A percentile compares a stretch with the other conserved stretches of the same genome.
phyloP scores from a whole-genome alignment of 2,329 filamentous ascomycete genomes.

The Sporothrix brunneoviolacea region DNA sequence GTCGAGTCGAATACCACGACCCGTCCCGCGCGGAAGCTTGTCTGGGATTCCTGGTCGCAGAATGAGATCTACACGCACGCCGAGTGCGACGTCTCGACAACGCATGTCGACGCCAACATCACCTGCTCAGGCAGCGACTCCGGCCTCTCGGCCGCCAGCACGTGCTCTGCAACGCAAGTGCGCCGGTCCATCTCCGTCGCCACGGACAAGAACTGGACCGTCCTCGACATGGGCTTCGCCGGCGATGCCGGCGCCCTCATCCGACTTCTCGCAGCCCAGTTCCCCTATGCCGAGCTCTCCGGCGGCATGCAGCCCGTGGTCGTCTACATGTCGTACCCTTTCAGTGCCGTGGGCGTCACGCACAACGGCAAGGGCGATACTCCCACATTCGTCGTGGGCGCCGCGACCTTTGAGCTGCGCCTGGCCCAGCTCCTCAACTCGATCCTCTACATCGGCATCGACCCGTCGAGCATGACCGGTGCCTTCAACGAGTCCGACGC shows the following conservation, averaged over 20 bases:
- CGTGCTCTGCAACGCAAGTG: conserved; percentile 3
- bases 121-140: conserved; percentile 1
- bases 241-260: neutral
- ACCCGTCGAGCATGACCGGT: neutral
- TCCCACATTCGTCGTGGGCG: neutral
- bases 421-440: conserved; percentile 14
- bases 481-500: neutral
- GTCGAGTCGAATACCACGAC: neutral
- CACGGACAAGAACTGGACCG: conserved; percentile 6
- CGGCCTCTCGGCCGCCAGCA: neutral
- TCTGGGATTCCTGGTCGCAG: conserved; percentile 5
- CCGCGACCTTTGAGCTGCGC: conserved; percentile 1
- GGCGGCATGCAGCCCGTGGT: conserved; percentile 1
- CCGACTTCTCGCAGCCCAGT: neutral
- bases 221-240: conserved; percentile 6
- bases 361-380: neutral
- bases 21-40: conserved; percentile 5
- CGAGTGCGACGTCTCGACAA: conserved; percentile 11
- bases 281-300: neutral
- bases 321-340: conserved; percentile 10
- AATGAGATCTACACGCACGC: neutral
- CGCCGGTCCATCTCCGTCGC: conserved; percentile 2
- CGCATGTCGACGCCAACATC: neutral
- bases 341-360: neutral
- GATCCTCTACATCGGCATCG: conserved; percentile 4